Percentiles rank a stretch among this genome's conserved stretches.
Conservation (phyloP, 2,329 filamentous ascomycete species). For the Macroventuria anomochaeta region DNA sequence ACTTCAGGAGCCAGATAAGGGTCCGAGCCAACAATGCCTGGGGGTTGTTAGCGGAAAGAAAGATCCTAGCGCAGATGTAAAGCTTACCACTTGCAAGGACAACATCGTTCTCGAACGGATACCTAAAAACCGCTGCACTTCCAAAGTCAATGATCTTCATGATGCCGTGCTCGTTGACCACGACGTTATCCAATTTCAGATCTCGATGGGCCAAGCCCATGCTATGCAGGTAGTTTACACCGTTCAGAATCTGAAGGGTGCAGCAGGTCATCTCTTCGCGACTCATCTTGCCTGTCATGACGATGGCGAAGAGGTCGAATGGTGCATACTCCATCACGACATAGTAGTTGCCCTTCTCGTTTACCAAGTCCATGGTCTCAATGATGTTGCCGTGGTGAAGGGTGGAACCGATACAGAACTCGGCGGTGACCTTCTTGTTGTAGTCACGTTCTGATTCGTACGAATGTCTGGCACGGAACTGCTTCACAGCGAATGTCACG, state of each 20-base stretch:
- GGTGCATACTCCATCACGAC: conserved; percentile 99
- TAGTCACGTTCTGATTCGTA: conserved; percentile 97
- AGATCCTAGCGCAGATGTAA: not conserved
- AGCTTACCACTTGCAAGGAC: conserved; percentile 78
- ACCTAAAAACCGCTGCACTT: conserved; percentile 94
- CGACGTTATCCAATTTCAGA: conserved; percentile 96
- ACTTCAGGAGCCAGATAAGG: conserved; percentile 97
- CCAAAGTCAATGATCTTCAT: conserved; percentile 99
- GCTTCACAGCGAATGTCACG: conserved; percentile 95
- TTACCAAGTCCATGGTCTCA: conserved; percentile 94
- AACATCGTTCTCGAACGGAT: conserved; percentile 92
- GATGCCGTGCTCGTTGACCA: conserved; percentile 93
- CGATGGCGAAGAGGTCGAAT: conserved; percentile 93
- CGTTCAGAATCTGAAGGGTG: conserved; percentile 92
- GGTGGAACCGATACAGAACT: conserved; percentile 97
- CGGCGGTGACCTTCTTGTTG: conserved; percentile 95
- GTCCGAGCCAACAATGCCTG: conserved; percentile 83
- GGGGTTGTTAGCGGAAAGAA: conserved; percentile 22
- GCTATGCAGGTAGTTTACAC: conserved; percentile 91
- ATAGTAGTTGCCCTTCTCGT: conserved; percentile 93
- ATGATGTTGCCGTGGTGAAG: conserved; percentile 98
- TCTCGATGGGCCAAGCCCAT: conserved; percentile 95
- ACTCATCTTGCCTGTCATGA: conserved; percentile 98
- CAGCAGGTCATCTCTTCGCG: conserved; percentile 88
- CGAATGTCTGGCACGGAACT: conserved; percentile 88